Percentiles rank a stretch among this genome's conserved stretches.
Conservation (phyloP, 495 filamentous ascomycete genomes). For the Echria macrotheca region DNA sequence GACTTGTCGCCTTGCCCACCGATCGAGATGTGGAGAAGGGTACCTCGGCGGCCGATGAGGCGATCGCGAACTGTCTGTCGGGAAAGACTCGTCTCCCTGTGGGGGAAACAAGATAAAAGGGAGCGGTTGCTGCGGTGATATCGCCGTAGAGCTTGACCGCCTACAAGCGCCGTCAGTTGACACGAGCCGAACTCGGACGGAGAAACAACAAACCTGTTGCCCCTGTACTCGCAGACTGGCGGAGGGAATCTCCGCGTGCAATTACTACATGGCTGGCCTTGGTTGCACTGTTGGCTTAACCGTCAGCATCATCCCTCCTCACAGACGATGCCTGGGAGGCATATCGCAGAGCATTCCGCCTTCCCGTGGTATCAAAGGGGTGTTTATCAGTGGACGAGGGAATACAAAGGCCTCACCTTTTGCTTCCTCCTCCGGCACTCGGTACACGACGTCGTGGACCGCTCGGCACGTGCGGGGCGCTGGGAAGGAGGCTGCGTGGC, state of each 20-base stretch:
- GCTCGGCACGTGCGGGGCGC: conserved; percentile 28
- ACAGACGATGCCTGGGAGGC: too few species aligned
- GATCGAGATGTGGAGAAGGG: conserved; percentile 7
- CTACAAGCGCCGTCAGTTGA: too few species aligned
- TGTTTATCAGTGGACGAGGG: too few species aligned
- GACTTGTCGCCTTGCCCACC: conserved; percentile 10
- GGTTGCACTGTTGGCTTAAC: conserved; percentile 28
- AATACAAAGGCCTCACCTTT: conserved; percentile 31
- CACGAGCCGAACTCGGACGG: too few species aligned
- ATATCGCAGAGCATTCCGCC: too few species aligned
- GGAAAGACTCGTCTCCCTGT: too few species aligned
- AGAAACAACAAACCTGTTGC: conserved; percentile 17
- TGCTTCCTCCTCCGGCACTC: conserved; percentile 39
- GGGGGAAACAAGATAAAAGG: too few species aligned
- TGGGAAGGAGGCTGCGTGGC: conserved; percentile 18
- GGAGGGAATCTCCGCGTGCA: conserved; percentile 35
- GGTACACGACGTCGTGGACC: conserved; percentile 34
- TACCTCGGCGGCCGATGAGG: conserved; percentile 11
- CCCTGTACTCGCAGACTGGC: conserved; percentile 33
- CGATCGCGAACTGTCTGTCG: conserved; percentile 4
- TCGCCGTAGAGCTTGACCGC: conserved; percentile 13
- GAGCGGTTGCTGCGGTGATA: conserved; percentile 14
- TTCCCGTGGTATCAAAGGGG: too few species aligned
- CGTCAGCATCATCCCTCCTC: too few species aligned
- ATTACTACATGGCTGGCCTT: conserved; percentile 37